Evolutionary conservation across 768 basidiomycete species (phyloP).

Genomic region (Pleurotus salmoneostramineus): DNA sequence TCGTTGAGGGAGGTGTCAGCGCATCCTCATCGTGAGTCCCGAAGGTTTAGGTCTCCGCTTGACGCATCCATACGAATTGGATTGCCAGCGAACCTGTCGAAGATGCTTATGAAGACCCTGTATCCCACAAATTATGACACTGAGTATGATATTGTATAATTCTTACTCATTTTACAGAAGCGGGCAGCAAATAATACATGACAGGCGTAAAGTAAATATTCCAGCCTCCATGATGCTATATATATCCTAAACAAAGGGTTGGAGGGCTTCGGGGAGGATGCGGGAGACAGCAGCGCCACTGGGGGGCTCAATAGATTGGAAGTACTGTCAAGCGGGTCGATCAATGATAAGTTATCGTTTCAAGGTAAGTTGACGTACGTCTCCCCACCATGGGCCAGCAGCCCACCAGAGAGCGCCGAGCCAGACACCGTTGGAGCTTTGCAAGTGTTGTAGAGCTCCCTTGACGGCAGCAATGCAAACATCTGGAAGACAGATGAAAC

Average conservation of each 20-base stretch:
- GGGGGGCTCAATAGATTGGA: slow-evolving; percentile 59
- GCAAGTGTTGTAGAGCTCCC: slow-evolving; percentile 57
- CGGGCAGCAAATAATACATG: too few relatives aligned
- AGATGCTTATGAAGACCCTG: too few relatives aligned
- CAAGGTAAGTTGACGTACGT: slow-evolving; percentile 29
- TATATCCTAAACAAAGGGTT: slow-evolving; percentile 43
- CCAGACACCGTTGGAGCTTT: slow-evolving; percentile 51
- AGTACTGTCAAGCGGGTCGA: slow-evolving; percentile 34
- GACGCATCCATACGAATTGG: too few relatives aligned
- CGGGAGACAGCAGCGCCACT: slow-evolving; percentile 48
- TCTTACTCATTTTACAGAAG: too few relatives aligned
- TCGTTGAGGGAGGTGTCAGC: too few relatives aligned
- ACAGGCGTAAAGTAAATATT: too few relatives aligned
- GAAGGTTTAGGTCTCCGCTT: too few relatives aligned
- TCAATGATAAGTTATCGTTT: background rate
- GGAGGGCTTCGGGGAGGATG: slow-evolving; percentile 53
- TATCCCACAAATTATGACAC: too few relatives aligned
- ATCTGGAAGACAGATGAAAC: slow-evolving; percentile 12
- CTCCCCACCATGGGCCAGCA: slow-evolving; percentile 60
- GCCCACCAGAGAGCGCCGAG: slow-evolving; percentile 55
- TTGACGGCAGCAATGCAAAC: slow-evolving; percentile 44
- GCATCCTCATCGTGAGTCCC: too few relatives aligned
- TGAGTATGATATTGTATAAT: too few relatives aligned
- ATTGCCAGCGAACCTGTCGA: too few relatives aligned
- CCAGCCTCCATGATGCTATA: background rate